Evolutionary conservation across 345 rosid species (phyloP).

Genomic region (Odontarrhena argentea): DNA sequence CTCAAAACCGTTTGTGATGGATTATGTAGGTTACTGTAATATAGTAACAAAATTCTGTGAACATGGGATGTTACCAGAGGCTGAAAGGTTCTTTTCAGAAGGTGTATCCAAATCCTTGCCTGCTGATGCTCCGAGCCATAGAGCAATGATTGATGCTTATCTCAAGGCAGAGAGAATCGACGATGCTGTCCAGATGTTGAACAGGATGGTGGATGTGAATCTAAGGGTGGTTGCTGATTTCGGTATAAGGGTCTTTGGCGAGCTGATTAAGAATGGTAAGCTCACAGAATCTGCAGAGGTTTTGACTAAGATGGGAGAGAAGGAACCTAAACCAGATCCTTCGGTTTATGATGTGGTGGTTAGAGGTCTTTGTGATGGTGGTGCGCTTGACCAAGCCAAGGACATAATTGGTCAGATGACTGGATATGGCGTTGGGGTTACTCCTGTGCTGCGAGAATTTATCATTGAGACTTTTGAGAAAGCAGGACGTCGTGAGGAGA

Average conservation of each 20-base stretch:
- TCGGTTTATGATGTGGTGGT: constrained; percentile 78
- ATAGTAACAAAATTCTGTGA: constrained; percentile 77
- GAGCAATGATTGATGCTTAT: constrained; percentile 76
- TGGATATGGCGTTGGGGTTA: constrained; percentile 61
- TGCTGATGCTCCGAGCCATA: constrained; percentile 73
- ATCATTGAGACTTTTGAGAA: constrained; percentile 52
- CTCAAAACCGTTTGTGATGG: constrained; percentile 84
- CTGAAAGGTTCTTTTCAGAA: constrained; percentile 61
- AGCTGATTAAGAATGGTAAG: constrained; percentile 76
- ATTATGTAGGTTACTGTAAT: constrained; percentile 75
- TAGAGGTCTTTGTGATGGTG: constrained; percentile 74
- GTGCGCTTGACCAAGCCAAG: constrained; percentile 56
- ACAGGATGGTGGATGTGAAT: constrained; percentile 74
- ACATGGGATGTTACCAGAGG: constrained; percentile 74
- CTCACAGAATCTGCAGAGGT: constrained; percentile 60
- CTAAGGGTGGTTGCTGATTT: constrained; percentile 85
- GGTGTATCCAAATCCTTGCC: constrained; percentile 62
- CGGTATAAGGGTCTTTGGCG: constrained; percentile 70
- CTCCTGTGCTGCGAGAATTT: constrained; percentile 61
- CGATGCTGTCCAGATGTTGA: constrained; percentile 64
- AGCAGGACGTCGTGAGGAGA: constrained; percentile 63
- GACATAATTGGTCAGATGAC: constrained; percentile 71
- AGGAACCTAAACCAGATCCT: constrained; percentile 91
- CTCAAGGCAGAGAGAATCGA: constrained; percentile 67
- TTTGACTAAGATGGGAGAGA: constrained; percentile 86